A percentile compares a stretch with the other conserved stretches of the same genome.
These are phyloP conservation scores for Coniferiporia weirii DNA, from an alignment of 1,284 basidiomycete genomes.

Conservation along the genomic window DNA sequence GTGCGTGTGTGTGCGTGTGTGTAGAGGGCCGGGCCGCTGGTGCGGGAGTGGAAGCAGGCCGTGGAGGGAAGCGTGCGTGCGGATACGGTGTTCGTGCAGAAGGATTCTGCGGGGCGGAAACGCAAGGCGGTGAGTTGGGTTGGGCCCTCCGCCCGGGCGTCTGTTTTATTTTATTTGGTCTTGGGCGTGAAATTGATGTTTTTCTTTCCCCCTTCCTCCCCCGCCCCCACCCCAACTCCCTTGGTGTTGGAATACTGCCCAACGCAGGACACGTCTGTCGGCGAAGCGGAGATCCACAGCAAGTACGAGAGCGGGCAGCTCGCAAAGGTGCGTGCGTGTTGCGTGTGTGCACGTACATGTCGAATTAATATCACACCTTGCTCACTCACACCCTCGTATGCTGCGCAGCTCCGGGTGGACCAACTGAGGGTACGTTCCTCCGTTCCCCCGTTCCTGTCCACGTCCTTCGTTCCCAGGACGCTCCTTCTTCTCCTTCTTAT, in stretches of 20 bases:
- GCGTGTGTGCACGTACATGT: too few species aligned
- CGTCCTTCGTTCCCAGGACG: neutral
- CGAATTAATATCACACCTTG: too few species aligned
- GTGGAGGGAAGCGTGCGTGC: conserved; percentile 64
- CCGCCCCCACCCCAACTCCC: too few species aligned
- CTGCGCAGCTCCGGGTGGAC: conserved; percentile 61
- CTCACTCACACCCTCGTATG: too few species aligned
- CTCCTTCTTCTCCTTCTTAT: conserved; percentile 5
- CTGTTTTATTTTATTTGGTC: too few species aligned
- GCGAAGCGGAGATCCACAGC: conserved; percentile 65
- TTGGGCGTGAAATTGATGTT: too few species aligned
- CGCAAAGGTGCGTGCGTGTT: conserved; percentile 51
- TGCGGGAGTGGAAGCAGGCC: conserved; percentile 71
- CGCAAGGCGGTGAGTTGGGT: conserved; percentile 68
- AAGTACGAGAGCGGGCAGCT: conserved; percentile 55
- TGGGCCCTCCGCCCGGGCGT: too few species aligned
- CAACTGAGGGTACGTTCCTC: conserved; percentile 67
- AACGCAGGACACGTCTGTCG: conserved; percentile 53
- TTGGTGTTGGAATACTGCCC: too few species aligned
- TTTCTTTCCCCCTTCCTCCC: neutral
- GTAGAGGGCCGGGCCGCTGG: conserved; percentile 73
- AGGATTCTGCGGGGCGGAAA: conserved; percentile 47
- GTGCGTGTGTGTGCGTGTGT: too few species aligned
- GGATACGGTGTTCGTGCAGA: conserved; percentile 38
- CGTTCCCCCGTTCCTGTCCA: neutral